Evolutionary conservation across 2,329 filamentous ascomycete species (phyloP).

Genomic region (Blastomyces emzantsi): DNA sequence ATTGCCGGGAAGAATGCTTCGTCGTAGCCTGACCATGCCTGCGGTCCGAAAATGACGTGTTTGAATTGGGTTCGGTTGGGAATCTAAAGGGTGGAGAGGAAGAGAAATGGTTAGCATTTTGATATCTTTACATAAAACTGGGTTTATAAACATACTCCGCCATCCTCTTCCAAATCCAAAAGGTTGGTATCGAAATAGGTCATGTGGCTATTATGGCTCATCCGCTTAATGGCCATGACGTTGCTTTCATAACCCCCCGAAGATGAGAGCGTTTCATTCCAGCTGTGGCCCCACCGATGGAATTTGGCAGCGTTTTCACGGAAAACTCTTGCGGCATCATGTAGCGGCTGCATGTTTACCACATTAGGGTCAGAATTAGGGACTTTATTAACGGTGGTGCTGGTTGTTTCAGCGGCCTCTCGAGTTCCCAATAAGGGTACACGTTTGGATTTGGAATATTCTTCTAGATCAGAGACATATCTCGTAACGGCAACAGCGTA

Average conservation of each 20-base stretch:
- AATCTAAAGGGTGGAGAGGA: constrained; percentile 43
- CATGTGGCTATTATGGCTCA: constrained; percentile 71
- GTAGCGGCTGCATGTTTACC: constrained; percentile 51
- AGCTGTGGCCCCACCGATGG: constrained; percentile 64
- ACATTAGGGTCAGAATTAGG: constrained; percentile 12
- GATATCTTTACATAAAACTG: not conserved
- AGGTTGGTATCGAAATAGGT: constrained; percentile 72
- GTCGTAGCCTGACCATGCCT: constrained; percentile 62
- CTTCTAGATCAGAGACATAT: constrained; percentile 59
- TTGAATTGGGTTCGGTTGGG: constrained; percentile 88
- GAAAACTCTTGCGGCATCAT: constrained; percentile 54
- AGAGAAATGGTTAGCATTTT: constrained; percentile 9
- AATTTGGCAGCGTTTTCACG: constrained; percentile 55
- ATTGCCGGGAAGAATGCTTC: constrained; percentile 72
- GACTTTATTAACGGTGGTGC: constrained; percentile 13
- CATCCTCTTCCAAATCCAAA: constrained; percentile 61
- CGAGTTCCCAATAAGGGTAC: constrained; percentile 22
- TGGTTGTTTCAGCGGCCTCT: constrained; percentile 12
- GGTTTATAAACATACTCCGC: constrained; percentile 57
- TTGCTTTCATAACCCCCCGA: constrained; percentile 68
- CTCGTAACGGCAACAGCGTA: constrained; percentile 58
- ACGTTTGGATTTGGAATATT: constrained; percentile 53
- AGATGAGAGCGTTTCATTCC: constrained; percentile 63
- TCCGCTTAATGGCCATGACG: constrained; percentile 56
- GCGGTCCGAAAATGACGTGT: constrained; percentile 80